Evolutionary conservation across 2,329 filamentous ascomycete species (phyloP).

Genomic region (Pseudogymnoascus verrucosus): DNA sequence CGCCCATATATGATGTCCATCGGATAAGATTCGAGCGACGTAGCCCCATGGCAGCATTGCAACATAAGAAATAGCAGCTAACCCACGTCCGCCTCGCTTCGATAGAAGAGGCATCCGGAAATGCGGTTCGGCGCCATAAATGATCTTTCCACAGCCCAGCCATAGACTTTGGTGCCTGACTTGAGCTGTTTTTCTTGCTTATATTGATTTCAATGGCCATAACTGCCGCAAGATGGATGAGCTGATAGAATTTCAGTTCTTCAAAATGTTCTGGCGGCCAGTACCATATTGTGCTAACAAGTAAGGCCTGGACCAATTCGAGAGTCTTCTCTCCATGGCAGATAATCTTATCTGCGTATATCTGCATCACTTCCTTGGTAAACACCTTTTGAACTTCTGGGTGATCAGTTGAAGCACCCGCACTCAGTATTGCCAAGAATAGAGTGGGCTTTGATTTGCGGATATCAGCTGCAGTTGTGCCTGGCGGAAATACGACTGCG

Average conservation of each 20-base stretch:
- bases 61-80: slow-evolving; percentile 29
- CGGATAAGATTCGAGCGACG: slow-evolving; percentile 38
- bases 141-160: slow-evolving; percentile 34
- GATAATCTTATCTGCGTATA: slow-evolving; percentile 40
- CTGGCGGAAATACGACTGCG: slow-evolving; percentile 50
- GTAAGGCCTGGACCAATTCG: slow-evolving; percentile 42
- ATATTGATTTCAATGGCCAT: slow-evolving; percentile 37
- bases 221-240: slow-evolving; percentile 42
- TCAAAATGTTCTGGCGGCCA: slow-evolving; percentile 39
- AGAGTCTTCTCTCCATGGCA: slow-evolving; percentile 42
- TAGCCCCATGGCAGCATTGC: slow-evolving; percentile 36
- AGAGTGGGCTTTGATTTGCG: slow-evolving; percentile 54
- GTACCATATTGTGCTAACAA: slow-evolving; percentile 42
- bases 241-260: slow-evolving; percentile 42
- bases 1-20: slow-evolving; percentile 35
- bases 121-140: slow-evolving; percentile 34
- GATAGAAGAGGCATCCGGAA: slow-evolving; percentile 26
- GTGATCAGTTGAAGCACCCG: slow-evolving; percentile 51
- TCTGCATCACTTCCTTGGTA: slow-evolving; percentile 40
- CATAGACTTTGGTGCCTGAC: slow-evolving; percentile 21
- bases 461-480: slow-evolving; percentile 46
- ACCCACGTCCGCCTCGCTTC: slow-evolving; percentile 30
- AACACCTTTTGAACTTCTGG: slow-evolving; percentile 34
- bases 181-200: slow-evolving; percentile 24
- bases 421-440: slow-evolving; percentile 60